phyloP scores from a whole-genome alignment of 768 basidiomycete genomes.

The Naganishia friedmannii region DNA sequence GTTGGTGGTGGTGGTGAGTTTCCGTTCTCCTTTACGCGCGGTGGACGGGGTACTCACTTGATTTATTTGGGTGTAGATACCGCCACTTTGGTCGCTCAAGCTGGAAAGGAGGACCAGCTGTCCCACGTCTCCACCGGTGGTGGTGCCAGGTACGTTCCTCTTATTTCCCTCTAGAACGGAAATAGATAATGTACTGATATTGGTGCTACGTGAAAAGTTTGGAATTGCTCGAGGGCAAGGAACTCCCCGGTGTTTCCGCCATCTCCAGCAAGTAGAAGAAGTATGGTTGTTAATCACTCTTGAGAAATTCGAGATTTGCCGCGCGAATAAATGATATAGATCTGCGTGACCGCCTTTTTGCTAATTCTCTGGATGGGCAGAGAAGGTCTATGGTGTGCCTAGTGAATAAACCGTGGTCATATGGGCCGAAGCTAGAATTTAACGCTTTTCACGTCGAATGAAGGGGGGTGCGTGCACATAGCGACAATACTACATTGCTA shows the following conservation, averaged over 20 bases:
- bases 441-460: too few relatives aligned
- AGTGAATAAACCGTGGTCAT: too few relatives aligned
- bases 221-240: conserved; percentile 96
- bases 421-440: too few relatives aligned
- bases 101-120: conserved; percentile 76
- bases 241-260: conserved; percentile 84
- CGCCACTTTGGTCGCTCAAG: conserved; percentile 90
- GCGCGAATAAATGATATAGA: background rate
- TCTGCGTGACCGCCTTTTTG: too few relatives aligned
- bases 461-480: too few relatives aligned
- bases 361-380: too few relatives aligned
- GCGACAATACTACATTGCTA: too few relatives aligned
- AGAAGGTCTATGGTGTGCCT: too few relatives aligned
- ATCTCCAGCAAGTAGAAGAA: conserved; percentile 67
- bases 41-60: conserved; percentile 15
- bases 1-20: conserved; percentile 65
- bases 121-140: conserved; percentile 95
- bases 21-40: background rate
- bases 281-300: background rate
- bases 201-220: conserved; percentile 56
- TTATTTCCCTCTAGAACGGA: conserved; percentile 38
- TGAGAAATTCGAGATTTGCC: background rate
- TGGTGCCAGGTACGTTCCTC: conserved; percentile 41
- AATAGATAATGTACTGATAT: background rate
- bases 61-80: conserved; percentile 59